Percentiles rank a stretch among this genome's conserved stretches.
phyloP scores from a whole-genome alignment of 306 rosid genomes.

The Trifolium fragiferum region DNA sequence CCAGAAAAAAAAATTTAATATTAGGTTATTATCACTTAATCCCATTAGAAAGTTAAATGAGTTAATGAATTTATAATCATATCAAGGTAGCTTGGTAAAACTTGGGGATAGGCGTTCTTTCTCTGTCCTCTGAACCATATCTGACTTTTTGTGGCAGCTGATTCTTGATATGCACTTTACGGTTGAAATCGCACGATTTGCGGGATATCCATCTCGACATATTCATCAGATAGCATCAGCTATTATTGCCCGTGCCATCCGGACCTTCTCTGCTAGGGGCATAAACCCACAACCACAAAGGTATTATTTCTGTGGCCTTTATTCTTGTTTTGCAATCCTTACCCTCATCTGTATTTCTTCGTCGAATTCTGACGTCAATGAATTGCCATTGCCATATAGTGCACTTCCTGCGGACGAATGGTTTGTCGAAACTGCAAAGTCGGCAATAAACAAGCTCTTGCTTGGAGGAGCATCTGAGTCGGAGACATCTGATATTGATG shows the following conservation, averaged over 20 bases:
- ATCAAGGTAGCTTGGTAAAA: constrained; percentile 2
- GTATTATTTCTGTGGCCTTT: constrained; percentile 48
- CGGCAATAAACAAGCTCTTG: constrained; percentile 77
- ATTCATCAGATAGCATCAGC: constrained; percentile 93
- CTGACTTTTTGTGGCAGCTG: constrained; percentile 61
- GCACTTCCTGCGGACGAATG: constrained; percentile 95
- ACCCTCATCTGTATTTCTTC: constrained; percentile 15
- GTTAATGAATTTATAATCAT: neutral
- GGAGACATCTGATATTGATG: constrained; percentile 75
- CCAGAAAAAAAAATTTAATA: neutral
- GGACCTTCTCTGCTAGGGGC: constrained; percentile 88
- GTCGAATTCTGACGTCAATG: constrained; percentile 34
- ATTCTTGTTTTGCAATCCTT: constrained; percentile 33
- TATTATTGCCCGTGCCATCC: constrained; percentile 87
- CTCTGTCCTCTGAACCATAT: constrained; percentile 34
- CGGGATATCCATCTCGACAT: constrained; percentile 87
- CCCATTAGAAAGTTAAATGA: neutral
- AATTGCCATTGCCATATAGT: constrained; percentile 49
- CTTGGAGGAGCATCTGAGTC: constrained; percentile 78
- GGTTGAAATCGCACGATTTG: constrained; percentile 91
- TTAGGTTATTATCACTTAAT: constrained; percentile 1
- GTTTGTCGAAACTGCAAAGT: constrained; percentile 93
- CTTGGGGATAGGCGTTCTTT: neutral
- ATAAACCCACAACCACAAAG: constrained; percentile 81
- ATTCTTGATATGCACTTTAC: constrained; percentile 99